These are phyloP conservation scores for Ascochyta koolunga DNA, from an alignment of 2,329 filamentous ascomycete species.

Conservation along the genomic window DNA sequence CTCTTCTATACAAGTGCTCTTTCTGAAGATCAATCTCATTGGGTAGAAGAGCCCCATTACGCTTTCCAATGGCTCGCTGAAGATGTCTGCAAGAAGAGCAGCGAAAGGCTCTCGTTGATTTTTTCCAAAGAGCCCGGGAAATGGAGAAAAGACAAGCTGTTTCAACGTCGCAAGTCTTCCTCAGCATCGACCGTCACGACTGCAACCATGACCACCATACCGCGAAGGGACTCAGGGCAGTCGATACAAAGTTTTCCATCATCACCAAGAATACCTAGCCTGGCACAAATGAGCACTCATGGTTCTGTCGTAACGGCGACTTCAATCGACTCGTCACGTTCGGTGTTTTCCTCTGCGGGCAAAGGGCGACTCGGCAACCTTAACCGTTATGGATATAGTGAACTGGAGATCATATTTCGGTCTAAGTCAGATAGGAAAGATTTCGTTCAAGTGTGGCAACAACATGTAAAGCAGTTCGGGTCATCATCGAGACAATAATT, in stretches of 20 bases:
- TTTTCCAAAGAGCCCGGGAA: slow-evolving; percentile 40
- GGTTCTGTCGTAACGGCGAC: slow-evolving; percentile 19
- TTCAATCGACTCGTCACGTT: slow-evolving; percentile 19
- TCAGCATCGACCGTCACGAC: background rate
- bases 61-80: slow-evolving; percentile 40
- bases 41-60: slow-evolving; percentile 44
- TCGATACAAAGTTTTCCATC: slow-evolving; percentile 12
- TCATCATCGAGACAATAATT: background rate
- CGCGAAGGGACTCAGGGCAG: slow-evolving; percentile 3
- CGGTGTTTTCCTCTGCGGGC: background rate
- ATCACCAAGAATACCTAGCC: slow-evolving; percentile 15
- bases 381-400: slow-evolving; percentile 37
- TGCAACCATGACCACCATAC: background rate
- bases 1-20: slow-evolving; percentile 41
- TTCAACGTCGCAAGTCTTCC: slow-evolving; percentile 30
- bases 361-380: slow-evolving; percentile 15
- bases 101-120: slow-evolving; percentile 29
- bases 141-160: slow-evolving; percentile 35
- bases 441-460: slow-evolving; percentile 37
- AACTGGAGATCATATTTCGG: slow-evolving; percentile 39
- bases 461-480: slow-evolving; percentile 24
- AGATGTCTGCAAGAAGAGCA: slow-evolving; percentile 28
- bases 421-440: slow-evolving; percentile 33
- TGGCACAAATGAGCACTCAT: slow-evolving; percentile 18
- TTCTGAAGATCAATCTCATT: slow-evolving; percentile 35